Evolutionary conservation across 116 monocot species (phyloP).

Genomic region (Trichopus zeylanicus): DNA sequence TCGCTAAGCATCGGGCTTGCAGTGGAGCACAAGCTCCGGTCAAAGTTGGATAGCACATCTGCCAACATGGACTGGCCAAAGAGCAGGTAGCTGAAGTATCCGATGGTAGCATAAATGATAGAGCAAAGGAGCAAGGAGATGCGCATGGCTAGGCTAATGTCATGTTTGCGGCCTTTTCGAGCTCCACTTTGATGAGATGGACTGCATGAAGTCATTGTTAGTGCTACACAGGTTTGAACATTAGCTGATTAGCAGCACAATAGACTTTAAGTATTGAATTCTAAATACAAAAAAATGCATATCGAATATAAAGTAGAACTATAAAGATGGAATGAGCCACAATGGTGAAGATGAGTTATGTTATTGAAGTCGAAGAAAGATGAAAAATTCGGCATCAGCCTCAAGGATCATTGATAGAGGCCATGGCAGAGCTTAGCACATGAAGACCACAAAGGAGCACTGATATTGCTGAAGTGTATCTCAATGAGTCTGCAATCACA

Average conservation of each 20-base stretch:
- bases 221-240: too few relatives aligned
- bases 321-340: conserved; percentile 92
- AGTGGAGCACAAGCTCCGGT: conserved; percentile 19
- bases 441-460: conserved; percentile 68
- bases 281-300: too few relatives aligned
- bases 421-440: conserved; percentile 63
- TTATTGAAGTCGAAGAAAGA: conserved; percentile 56
- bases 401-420: conserved; percentile 45
- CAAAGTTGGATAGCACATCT: conserved; percentile 83
- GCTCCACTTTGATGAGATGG: conserved; percentile 70
- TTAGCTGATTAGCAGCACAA: too few relatives aligned
- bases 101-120: conserved; percentile 55
- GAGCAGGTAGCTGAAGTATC: conserved; percentile 71
- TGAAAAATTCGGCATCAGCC: conserved; percentile 48
- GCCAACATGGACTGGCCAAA: conserved; percentile 83
- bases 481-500: conserved; percentile 69
- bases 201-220: conserved; percentile 36
- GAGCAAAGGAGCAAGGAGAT: conserved; percentile 74
- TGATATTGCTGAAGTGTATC: conserved; percentile 72
- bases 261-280: too few relatives aligned
- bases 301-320: too few relatives aligned
- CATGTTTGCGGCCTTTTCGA: conserved; percentile 63
- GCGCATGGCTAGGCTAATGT: conserved; percentile 58
- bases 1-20: conserved; percentile 42
- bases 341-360: conserved; percentile 71